Conservation (phyloP, 306 rosid genomes). For the Sicyos edulis region DNA sequence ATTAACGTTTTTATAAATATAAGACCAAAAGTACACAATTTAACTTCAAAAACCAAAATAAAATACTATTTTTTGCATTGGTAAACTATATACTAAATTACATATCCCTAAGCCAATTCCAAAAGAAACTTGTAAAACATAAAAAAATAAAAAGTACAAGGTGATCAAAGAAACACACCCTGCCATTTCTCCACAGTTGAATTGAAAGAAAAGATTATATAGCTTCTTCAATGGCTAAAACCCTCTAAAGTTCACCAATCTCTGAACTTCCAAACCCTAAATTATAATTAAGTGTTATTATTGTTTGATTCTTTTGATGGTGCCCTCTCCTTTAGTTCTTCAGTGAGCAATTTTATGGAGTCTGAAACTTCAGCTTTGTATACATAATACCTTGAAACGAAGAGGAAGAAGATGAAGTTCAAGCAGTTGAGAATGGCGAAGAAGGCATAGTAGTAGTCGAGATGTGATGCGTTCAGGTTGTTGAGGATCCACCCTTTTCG, state of each 20-base stretch:
- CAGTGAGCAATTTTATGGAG: constrained; percentile 2
- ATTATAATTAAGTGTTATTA: neutral
- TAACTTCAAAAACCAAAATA: too few relatives aligned
- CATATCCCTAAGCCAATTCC: too few relatives aligned
- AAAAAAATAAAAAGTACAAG: too few relatives aligned
- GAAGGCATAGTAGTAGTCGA: constrained; percentile 14
- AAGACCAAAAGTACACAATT: too few relatives aligned
- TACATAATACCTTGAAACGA: constrained; percentile 3
- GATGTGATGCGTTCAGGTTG: constrained; percentile 19
- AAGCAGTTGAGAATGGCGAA: constrained; percentile 8
- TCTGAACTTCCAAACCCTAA: too few relatives aligned
- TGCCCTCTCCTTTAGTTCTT: constrained; percentile 19
- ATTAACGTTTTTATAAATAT: too few relatives aligned
- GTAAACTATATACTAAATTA: too few relatives aligned
- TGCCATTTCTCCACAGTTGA: constrained; percentile 21
- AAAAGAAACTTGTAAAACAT: too few relatives aligned
- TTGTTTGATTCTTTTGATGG: constrained; percentile 19
- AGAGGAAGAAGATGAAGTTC: constrained; percentile 13
- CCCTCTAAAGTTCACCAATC: neutral
- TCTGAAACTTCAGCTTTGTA: constrained; percentile 18
- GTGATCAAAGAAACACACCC: too few relatives aligned
- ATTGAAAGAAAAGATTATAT: constrained; percentile 12
- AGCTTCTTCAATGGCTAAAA: too few relatives aligned
- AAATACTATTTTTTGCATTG: too few relatives aligned
- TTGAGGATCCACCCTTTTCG: constrained; percentile 16